These are phyloP conservation scores for Sordariomycetes sp. DNA, from an alignment of 2,329 filamentous ascomycete genomes.

Conservation along the genomic window DNA sequence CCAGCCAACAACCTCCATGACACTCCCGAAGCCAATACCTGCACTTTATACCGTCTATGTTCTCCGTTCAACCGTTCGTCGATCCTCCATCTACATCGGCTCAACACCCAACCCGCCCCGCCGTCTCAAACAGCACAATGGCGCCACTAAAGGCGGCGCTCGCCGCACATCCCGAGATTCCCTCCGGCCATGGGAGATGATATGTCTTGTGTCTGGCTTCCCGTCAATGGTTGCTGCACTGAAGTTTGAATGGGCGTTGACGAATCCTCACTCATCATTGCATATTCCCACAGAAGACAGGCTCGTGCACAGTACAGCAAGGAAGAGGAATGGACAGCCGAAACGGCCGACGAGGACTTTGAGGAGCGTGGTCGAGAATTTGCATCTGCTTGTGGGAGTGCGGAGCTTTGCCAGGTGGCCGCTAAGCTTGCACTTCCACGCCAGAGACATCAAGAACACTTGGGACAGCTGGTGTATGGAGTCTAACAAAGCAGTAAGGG, in stretches of 20 bases:
- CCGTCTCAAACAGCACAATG: slow-evolving; percentile 88
- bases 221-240: slow-evolving; percentile 78
- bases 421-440: slow-evolving; percentile 71
- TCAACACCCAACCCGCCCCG: slow-evolving; percentile 83
- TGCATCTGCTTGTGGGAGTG: slow-evolving; percentile 72
- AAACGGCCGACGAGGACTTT: slow-evolving; percentile 51
- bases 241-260: slow-evolving; percentile 96
- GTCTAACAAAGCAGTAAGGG: slow-evolving; percentile 35
- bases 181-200: slow-evolving; percentile 85
- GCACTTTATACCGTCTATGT: slow-evolving; percentile 92
- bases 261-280: slow-evolving; percentile 71
- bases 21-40: slow-evolving; percentile 55
- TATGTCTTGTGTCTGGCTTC: slow-evolving; percentile 78
- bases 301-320: slow-evolving; percentile 41
- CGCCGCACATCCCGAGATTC: slow-evolving; percentile 58
- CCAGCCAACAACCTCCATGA: too few relatives aligned
- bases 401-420: slow-evolving; percentile 80
- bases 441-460: slow-evolving; percentile 53
- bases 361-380: slow-evolving; percentile 62
- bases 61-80: slow-evolving; percentile 69
- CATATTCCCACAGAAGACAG: slow-evolving; percentile 62
- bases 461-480: slow-evolving; percentile 56
- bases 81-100: slow-evolving; percentile 73
- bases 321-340: slow-evolving; percentile 44
- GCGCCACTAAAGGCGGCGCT: slow-evolving; percentile 71